These are phyloP conservation scores for Syzygium aqueum DNA, from an alignment of 345 rosid species.

Conservation along the genomic window DNA sequence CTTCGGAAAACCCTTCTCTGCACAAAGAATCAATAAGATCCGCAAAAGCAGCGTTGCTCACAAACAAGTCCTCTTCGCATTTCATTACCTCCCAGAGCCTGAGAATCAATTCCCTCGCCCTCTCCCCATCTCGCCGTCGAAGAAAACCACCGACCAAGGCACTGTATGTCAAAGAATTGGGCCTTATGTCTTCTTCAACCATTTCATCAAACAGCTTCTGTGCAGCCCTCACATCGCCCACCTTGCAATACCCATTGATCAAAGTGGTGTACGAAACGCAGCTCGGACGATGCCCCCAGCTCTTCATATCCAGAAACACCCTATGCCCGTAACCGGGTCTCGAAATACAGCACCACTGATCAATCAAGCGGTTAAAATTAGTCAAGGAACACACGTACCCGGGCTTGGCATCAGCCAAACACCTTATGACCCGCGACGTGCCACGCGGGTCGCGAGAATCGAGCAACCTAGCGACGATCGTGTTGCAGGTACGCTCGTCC, in stretches of 20 bases:
- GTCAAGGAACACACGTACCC: constrained; percentile 59
- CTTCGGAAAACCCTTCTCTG: constrained; percentile 50
- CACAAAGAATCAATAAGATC: constrained; percentile 60
- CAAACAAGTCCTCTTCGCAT: constrained; percentile 25
- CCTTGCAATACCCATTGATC: constrained; percentile 40
- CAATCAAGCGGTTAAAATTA: constrained; percentile 66
- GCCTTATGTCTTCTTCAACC: constrained; percentile 27
- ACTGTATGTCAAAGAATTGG: constrained; percentile 58
- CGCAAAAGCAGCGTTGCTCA: constrained; percentile 57
- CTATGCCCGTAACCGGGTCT: constrained; percentile 43
- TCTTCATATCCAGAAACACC: constrained; percentile 49
- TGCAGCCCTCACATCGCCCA: constrained; percentile 33
- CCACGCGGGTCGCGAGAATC: constrained; percentile 38
- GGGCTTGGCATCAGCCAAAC: constrained; percentile 39
- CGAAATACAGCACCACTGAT: constrained; percentile 42
- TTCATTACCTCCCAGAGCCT: constrained; percentile 59
- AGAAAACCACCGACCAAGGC: constrained; percentile 54
- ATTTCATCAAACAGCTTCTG: constrained; percentile 68
- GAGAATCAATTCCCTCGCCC: constrained; percentile 30
- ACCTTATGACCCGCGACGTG: constrained; percentile 28
- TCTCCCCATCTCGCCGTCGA: constrained; percentile 29
- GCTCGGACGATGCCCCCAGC: constrained; percentile 50
- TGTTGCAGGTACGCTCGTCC: constrained; percentile 67
- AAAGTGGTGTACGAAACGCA: constrained; percentile 68
- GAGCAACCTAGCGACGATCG: constrained; percentile 58